Base-by-base conservation (phyloP, 192 early-diverging fungal genomes). In the Fimicolochytrium jonesii region DNA sequence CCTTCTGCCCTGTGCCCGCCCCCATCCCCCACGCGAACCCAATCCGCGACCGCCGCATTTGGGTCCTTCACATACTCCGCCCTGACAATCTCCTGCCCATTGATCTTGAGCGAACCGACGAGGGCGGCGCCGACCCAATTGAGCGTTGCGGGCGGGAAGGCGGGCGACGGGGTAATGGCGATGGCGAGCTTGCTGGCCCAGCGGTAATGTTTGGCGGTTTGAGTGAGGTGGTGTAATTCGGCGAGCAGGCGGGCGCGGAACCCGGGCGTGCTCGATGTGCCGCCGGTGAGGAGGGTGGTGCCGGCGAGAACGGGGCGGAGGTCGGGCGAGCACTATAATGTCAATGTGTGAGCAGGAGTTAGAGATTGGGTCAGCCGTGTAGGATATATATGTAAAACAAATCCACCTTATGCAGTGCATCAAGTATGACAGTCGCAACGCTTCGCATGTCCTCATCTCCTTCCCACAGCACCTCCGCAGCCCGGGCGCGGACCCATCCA, bases 401-500 rank as follows among this genome's bases (percentile, higher is more conserved):
- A 55, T 47, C 25, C 23, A 81, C 74, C 28, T 77, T 75, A 10
- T 72, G 53, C 5, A 93, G 39, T 25, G 75, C 70, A 47, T 86
- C 77, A n/a, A 86, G 47, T 1, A 89, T 55, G 15, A 75, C 65
- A 6, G 76, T 75, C 0, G 79, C 73, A 4, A 94, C 36, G 32
- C 85, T 84, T 62, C 91, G 84, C 46, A 80, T 34, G 1, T 78
- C 66, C 32, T 65, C 80, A 64, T 91, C 88, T 3, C 90, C 90
- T 29, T 84, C 81, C 68, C 93, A 88, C 37, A 93, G 64, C 0
- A 90, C 80, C 54, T 94, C 94, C 3, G 78, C 77, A 0, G 88
- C 84, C 23, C 89, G 81, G 56, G 90, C 91, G 1, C 90, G 81
- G 4, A 96, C 77, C 93, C 93, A 96, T 0, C 87, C 84, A 18